Evolutionary conservation across 2,329 filamentous ascomycete genomes (phyloP).

Genomic region (Venturia asperata): DNA sequence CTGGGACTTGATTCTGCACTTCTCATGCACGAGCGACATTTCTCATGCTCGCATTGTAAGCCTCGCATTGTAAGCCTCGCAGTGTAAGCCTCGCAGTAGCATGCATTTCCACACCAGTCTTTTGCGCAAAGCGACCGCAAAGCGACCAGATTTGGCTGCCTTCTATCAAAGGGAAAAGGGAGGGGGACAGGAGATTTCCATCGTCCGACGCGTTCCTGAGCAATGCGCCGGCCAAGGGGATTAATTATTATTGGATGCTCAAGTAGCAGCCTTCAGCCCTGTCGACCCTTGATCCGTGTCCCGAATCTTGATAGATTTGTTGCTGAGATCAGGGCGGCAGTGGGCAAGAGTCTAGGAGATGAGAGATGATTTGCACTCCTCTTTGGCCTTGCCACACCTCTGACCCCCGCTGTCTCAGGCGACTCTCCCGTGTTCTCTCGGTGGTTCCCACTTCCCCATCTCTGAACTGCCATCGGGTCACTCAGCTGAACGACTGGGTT

Average conservation of each 20-base stretch:
- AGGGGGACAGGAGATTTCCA: not conserved
- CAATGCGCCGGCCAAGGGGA: not conserved
- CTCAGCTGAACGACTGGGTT: not conserved
- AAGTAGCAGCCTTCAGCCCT: not conserved
- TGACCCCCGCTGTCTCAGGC: not conserved
- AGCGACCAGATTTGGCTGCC: not conserved
- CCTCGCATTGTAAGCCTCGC: not conserved
- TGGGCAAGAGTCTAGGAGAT: not conserved
- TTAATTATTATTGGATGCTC: not conserved
- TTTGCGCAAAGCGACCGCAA: conserved; percentile 9
- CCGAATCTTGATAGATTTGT: not conserved
- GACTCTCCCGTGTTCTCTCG: not conserved
- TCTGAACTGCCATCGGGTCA: not conserved
- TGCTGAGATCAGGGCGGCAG: not conserved
- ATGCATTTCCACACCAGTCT: not conserved
- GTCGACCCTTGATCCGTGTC: not conserved
- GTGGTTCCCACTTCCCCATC: not conserved
- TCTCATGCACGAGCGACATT: not conserved
- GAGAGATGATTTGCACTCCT: not conserved
- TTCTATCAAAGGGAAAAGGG: not conserved
- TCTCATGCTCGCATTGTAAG: not conserved
- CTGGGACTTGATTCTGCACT: not conserved
- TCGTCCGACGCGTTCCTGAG: not conserved
- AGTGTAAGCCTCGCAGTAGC: not conserved
- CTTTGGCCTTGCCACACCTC: not conserved